phyloP scores from a whole-genome alignment of 1,284 basidiomycete genomes.

The Fomitiporia mediterranea region DNA sequence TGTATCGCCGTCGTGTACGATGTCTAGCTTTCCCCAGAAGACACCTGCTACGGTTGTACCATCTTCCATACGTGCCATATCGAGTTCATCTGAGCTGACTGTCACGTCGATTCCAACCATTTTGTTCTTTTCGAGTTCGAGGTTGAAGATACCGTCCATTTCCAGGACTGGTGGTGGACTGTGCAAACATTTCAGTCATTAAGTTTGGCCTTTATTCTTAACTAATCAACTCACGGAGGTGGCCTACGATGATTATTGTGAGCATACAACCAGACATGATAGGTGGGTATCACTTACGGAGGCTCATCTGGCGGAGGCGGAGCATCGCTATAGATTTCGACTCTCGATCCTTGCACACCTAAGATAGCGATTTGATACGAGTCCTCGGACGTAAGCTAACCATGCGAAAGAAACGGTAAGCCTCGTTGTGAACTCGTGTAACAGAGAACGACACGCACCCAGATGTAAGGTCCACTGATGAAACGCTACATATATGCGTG shows the following conservation, averaged over 20 bases:
- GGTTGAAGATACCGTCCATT: slow-evolving; percentile 76
- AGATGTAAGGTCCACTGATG: slow-evolving; percentile 72
- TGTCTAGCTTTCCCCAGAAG: slow-evolving; percentile 81
- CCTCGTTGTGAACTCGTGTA: neutral
- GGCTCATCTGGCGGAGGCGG: slow-evolving; percentile 76
- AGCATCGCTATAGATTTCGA: slow-evolving; percentile 76
- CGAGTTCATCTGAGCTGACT: slow-evolving; percentile 68
- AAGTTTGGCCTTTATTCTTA: too few species aligned
- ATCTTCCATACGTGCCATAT: slow-evolving; percentile 84
- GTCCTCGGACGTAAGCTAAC: slow-evolving; percentile 70
- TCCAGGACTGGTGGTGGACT: slow-evolving; percentile 80
- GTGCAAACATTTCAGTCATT: slow-evolving; percentile 15
- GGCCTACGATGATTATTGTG: slow-evolving; percentile 37
- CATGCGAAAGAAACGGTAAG: slow-evolving; percentile 12
- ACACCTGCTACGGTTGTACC: slow-evolving; percentile 74
- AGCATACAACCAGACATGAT: slow-evolving; percentile 17
- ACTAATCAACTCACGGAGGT: slow-evolving; percentile 72
- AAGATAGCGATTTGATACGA: slow-evolving; percentile 78
- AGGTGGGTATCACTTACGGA: slow-evolving; percentile 48
- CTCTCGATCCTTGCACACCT: slow-evolving; percentile 70
- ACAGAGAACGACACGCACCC: slow-evolving; percentile 42
- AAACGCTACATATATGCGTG: slow-evolving; percentile 46
- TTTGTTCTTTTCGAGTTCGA: slow-evolving; percentile 72
- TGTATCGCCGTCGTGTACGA: slow-evolving; percentile 68
- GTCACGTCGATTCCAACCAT: slow-evolving; percentile 71